These are phyloP conservation scores for Beauveria pseudobassiana DNA, from an alignment of 2,329 filamentous ascomycete genomes.

Conservation along the genomic window DNA sequence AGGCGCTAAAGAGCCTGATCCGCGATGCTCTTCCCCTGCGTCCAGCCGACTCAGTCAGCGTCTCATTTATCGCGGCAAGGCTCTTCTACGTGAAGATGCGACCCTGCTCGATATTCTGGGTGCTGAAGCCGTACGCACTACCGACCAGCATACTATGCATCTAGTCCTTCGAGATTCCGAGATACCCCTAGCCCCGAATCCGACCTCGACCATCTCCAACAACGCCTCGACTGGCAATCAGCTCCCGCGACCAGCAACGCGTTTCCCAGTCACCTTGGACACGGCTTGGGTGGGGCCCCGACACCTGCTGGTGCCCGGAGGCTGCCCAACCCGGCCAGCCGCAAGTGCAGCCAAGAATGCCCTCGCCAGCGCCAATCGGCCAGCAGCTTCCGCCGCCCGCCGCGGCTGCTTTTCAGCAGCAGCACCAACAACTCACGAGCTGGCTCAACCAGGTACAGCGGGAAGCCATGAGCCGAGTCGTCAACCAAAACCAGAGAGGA, in stretches of 20 bases:
- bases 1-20: slow-evolving; percentile 51
- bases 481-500: slow-evolving; percentile 36
- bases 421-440: slow-evolving; percentile 36
- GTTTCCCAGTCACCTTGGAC: slow-evolving; percentile 1
- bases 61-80: slow-evolving; percentile 52
- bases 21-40: slow-evolving; percentile 41
- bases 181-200: slow-evolving; percentile 18
- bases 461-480: slow-evolving; percentile 35
- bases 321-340: slow-evolving; percentile 17
- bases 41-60: slow-evolving; percentile 47
- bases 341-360: slow-evolving; percentile 10
- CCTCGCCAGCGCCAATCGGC: slow-evolving; percentile 9
- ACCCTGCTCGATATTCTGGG: slow-evolving; percentile 52
- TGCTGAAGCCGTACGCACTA: slow-evolving; percentile 39
- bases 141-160: slow-evolving; percentile 45
- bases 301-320: slow-evolving; percentile 15
- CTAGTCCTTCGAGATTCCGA: slow-evolving; percentile 39
- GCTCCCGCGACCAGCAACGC: slow-evolving; percentile 4
- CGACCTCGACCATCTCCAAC: slow-evolving; percentile 17
- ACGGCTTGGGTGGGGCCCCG: not conserved
- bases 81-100: slow-evolving; percentile 46
- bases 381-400: slow-evolving; percentile 15
- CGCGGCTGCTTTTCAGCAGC: slow-evolving; percentile 18
- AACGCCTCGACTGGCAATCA: slow-evolving; percentile 15
- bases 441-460: slow-evolving; percentile 41